Conservation (phyloP, 768 basidiomycete genomes). For the Boletellus emodensis region DNA sequence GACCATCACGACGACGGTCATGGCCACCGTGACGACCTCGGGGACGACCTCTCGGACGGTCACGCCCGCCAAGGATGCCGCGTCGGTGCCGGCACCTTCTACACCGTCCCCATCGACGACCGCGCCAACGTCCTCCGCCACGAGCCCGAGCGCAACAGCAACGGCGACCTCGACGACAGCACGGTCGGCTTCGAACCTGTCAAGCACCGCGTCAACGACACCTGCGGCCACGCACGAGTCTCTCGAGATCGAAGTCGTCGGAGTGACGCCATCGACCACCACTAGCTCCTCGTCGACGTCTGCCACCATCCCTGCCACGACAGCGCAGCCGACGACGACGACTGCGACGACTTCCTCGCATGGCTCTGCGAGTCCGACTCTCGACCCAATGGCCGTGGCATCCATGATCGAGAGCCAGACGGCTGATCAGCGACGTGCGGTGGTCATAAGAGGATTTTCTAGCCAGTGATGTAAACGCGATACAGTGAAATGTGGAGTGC, state of each 20-base stretch:
- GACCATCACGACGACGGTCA: constrained; percentile 26
- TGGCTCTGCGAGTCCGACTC: constrained; percentile 2
- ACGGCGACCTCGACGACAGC: not conserved
- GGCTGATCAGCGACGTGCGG: not conserved
- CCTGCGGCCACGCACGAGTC: constrained; percentile 9
- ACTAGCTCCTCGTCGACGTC: constrained; percentile 2
- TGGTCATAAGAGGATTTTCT: not conserved
- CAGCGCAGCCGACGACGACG: not conserved
- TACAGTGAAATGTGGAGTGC: not conserved
- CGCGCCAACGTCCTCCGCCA: not conserved
- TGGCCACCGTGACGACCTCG: constrained; percentile 7
- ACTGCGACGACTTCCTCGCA: not conserved
- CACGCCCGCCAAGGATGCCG: constrained; percentile 15
- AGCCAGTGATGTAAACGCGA: not conserved
- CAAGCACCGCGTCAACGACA: constrained; percentile 1
- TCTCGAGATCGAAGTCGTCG: constrained; percentile 22
- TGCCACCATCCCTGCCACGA: not conserved
- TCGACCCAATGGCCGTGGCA: constrained; percentile 17
- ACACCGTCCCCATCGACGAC: constrained; percentile 1
- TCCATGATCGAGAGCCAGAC: constrained; percentile 15
- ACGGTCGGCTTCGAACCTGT: constrained; percentile 2
- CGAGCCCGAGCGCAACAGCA: not conserved
- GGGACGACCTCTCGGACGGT: not conserved
- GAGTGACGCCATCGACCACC: constrained; percentile 1
- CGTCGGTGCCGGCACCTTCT: constrained; percentile 9